These are phyloP conservation scores for Amanita subjunquillea DNA, from an alignment of 768 basidiomycete species.

Conservation along the genomic window DNA sequence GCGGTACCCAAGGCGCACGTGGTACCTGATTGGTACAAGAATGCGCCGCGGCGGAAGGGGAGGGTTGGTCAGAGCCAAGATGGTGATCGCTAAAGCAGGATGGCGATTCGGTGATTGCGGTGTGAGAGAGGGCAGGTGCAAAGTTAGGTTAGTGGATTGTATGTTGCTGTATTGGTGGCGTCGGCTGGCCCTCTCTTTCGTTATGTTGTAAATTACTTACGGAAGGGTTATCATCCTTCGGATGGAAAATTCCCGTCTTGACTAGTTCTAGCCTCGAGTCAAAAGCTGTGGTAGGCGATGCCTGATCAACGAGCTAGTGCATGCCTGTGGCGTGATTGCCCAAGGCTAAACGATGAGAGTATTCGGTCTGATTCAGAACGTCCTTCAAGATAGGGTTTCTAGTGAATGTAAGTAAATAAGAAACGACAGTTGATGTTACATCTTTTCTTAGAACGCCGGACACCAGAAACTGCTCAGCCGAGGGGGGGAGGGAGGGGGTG, in stretches of 20 bases:
- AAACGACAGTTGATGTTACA: not conserved
- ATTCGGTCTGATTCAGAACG: no score
- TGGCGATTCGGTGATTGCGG: not conserved
- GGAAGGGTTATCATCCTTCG: not conserved
- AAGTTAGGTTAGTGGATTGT: not conserved
- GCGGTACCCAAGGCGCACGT: slow-evolving; percentile 61
- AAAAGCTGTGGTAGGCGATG: not conserved
- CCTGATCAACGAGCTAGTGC: not conserved
- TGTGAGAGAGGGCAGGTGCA: not conserved
- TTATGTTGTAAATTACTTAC: not conserved
- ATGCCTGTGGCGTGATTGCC: not conserved
- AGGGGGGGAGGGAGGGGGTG: not conserved
- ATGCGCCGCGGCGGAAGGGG: slow-evolving; percentile 48
- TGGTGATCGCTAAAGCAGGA: not conserved
- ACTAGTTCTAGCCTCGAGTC: not conserved
- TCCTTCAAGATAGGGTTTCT: not conserved
- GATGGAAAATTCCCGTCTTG: not conserved
- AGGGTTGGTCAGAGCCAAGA: slow-evolving; percentile 4
- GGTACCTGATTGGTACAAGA: slow-evolving; percentile 71
- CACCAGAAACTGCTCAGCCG: not conserved
- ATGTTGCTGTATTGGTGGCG: not conserved
- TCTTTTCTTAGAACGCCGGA: slow-evolving; percentile 1
- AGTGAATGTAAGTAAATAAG: not conserved
- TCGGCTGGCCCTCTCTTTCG: slow-evolving; percentile 1
- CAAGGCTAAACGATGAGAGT: no score